Evolutionary conservation across 306 rosid genomes (phyloP).

Genomic region (cucumber (Cucumis sativus)): Cucumber_9930_V3 NC_026660.2:2908501-2909000

Average conservation of each 20-base stretch:
- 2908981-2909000: background rate
- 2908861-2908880: conserved; percentile 30
- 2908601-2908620: background rate
- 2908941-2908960: background rate
- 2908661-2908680: background rate
- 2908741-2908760: background rate
- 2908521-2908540: conserved; percentile 37
- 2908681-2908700: background rate
- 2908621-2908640: background rate
- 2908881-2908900: conserved; percentile 20
- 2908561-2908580: background rate
- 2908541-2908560: background rate
- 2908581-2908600: background rate
- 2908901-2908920: background rate
- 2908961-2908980: background rate
- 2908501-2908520: conserved; percentile 72
- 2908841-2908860: conserved; percentile 64
- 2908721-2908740: background rate
- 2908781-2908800: conserved; percentile 24
- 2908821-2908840: conserved; percentile 86
- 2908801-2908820: conserved; percentile 44
- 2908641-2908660: background rate
- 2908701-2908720: background rate
- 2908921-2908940: background rate
- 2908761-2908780: background rate